Evolutionary conservation across 2,329 filamentous ascomycete genomes (phyloP), one percentile per base, ranked within the genome.

Genomic region (Aquanectria penicillioides): DNA sequence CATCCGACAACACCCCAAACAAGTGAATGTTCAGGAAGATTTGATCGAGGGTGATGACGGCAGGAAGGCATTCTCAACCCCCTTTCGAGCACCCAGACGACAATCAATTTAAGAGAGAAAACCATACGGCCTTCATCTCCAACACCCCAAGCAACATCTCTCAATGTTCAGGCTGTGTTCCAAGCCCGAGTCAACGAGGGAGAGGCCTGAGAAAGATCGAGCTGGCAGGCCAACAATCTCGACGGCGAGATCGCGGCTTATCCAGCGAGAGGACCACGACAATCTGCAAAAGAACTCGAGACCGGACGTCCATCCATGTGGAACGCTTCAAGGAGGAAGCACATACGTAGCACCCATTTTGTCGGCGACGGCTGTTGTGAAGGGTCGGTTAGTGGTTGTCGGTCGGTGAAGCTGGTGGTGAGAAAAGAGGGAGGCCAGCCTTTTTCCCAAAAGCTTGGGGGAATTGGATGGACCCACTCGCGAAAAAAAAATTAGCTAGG

Each of bases 191-290:
- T 73, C 69, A 76, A 76, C 74, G 80, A 89, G 86, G 86, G 86
- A 85, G 84, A 80, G 74, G 79, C 73, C 71, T 77, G 77, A 84
- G 90, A 92, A 83, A 81, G 78, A 91, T 93, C 90, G 90, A 93
- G 90, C 90, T 93, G 89, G 88, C 83, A 78, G 75, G 69, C 59
- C 68, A 63, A 60, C 76, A 72, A 18, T 72, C 59, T 64, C 57
- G n/a, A 55, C 67, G 36, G 53, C 49, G 65, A 77, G 59, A 61
- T 41, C 41, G 49, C 28, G 68, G 66, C 70, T 75, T 77, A 52
- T 85, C 89, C 88, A 93, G 90, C 88, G 87, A 92, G 88, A 90
- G 88, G 88, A 92, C 90, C 84, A 86, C 87, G 86, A 91, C 89
- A 92, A 92, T 90, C 88, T 87, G 80, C 82, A 81, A 75, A 74